Evolutionary conservation across 2,329 filamentous ascomycete genomes (phyloP).

Genomic region (Penicillium fuscoglaucum): DNA sequence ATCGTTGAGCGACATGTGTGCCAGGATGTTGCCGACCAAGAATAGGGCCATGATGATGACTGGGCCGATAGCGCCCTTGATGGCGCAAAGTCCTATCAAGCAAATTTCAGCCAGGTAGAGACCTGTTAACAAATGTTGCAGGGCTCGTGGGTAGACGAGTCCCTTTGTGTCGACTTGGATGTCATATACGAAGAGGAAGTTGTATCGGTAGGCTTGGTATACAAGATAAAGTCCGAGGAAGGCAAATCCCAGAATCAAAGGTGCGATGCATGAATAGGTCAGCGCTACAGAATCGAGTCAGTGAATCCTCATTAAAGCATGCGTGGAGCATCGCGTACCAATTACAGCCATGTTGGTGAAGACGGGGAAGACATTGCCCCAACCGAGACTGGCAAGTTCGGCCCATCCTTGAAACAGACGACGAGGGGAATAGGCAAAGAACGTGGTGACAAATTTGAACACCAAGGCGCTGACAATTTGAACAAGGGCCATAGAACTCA

Average conservation of each 20-base stretch:
- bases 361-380: slow-evolving; percentile 80
- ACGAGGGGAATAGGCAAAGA: slow-evolving; percentile 69
- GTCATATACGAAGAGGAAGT: slow-evolving; percentile 82
- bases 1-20: slow-evolving; percentile 61
- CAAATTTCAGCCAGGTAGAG: slow-evolving; percentile 82
- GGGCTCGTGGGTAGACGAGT: slow-evolving; percentile 78
- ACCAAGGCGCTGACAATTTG: slow-evolving; percentile 72
- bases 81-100: slow-evolving; percentile 79
- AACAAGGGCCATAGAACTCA: slow-evolving; percentile 71
- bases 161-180: slow-evolving; percentile 82
- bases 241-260: slow-evolving; percentile 78
- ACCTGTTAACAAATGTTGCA: slow-evolving; percentile 81
- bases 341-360: slow-evolving; percentile 80
- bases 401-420: slow-evolving; percentile 75
- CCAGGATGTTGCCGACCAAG: slow-evolving; percentile 71
- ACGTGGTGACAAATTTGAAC: slow-evolving; percentile 70
- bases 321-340: slow-evolving; percentile 51
- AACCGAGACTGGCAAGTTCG: slow-evolving; percentile 70
- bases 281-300: slow-evolving; percentile 57
- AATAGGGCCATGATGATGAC: slow-evolving; percentile 75
- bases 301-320: neutral
- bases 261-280: slow-evolving; percentile 83
- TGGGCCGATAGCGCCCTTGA: slow-evolving; percentile 64
- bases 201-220: slow-evolving; percentile 87
- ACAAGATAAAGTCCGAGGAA: slow-evolving; percentile 75